Base-by-base conservation (phyloP, 2,329 filamentous ascomycete species). In the Botrytis porri region DNA sequence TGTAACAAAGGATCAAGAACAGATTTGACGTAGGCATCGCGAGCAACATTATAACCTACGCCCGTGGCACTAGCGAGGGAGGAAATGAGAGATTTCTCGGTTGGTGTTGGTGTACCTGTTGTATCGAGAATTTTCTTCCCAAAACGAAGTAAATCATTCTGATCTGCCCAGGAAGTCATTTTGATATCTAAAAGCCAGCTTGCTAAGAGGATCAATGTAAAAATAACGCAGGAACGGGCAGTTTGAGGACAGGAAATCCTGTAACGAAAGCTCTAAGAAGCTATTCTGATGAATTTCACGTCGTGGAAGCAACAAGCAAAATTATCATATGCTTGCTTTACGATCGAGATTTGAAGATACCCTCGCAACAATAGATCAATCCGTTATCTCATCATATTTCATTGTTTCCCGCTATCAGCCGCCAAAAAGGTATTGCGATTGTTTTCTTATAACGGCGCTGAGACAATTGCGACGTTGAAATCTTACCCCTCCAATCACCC, bases 11-110 rank as follows among this genome's bases (percentile, higher is more conserved):
- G 63, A 74, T 74, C 73, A 32, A 73, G 71, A 7, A 74, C 57
- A 51, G 62, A 71, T 71, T 74, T 74, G 43, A 73, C 71, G 54
- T 71, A 74, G 64, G 73, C 71, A 62, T 74, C 67, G 8, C 71
- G 71, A 14, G 73, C 71, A 5, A 74, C 73, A 35, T 71, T 71
- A 54, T 74, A 74, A 5, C 59, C 73, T 29, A 74, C 71, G 43
- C 73, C 73, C 41, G 71, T 71, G 20, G 54, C 69, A 45, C 71
- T 73, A 48, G 67, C 71, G 63, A 73, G 71, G 32, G 69, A 69
- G 7, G 67, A 71, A 67, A 74, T 74, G 57, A 73, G 69, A 22
- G 67, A 73, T 45, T 74, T 74, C 18, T 74, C 71, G 29, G 71
- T 73, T 69, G 71, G 73, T 57, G 59, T 69, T 37, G 57, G 73